phyloP scores from a whole-genome alignment of 176 grass and related monocot genomes.

The Pontederia paniculata region DNA sequence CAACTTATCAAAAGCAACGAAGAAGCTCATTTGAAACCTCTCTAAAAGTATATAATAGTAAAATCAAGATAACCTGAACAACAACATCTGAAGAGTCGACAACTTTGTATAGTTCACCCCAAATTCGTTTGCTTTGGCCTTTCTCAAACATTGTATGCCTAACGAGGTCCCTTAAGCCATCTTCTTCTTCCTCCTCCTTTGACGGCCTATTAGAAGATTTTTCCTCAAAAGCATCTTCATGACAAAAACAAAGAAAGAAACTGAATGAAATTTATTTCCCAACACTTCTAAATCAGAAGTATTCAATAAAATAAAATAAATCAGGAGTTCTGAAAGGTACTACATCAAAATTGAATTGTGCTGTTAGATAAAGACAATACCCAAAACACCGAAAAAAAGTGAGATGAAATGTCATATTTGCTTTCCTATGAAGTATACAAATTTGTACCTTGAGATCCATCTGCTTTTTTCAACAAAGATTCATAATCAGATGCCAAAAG shows the following conservation, averaged over 20 bases:
- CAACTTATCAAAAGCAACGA: too few relatives aligned
- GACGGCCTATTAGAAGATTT: conserved; percentile 46
- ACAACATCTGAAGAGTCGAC: conserved; percentile 93
- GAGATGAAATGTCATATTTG: too few relatives aligned
- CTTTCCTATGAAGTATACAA: not conserved
- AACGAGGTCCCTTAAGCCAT: conserved; percentile 85
- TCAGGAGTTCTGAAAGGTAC: too few relatives aligned
- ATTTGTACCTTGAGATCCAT: conserved; percentile 59
- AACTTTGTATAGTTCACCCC: conserved; percentile 99
- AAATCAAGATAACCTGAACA: conserved; percentile 41
- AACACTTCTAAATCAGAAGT: not conserved
- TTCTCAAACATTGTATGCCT: conserved; percentile 99
- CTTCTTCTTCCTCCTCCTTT: conserved; percentile 59
- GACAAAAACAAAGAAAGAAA: conserved; percentile 6
- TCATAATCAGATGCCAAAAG: conserved; percentile 52
- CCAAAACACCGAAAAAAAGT: too few relatives aligned
- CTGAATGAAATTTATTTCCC: not conserved
- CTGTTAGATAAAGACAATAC: too few relatives aligned
- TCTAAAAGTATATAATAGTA: not conserved
- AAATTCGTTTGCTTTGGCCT: conserved; percentile 91
- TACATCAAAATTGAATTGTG: too few relatives aligned
- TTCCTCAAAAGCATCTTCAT: conserved; percentile 60
- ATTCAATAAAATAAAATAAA: too few relatives aligned
- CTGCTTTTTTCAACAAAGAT: conserved; percentile 65
- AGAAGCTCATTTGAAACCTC: not conserved